phyloP scores from a whole-genome alignment of 805 yeast genomes.

The Sugiyamaella americana region DNA sequence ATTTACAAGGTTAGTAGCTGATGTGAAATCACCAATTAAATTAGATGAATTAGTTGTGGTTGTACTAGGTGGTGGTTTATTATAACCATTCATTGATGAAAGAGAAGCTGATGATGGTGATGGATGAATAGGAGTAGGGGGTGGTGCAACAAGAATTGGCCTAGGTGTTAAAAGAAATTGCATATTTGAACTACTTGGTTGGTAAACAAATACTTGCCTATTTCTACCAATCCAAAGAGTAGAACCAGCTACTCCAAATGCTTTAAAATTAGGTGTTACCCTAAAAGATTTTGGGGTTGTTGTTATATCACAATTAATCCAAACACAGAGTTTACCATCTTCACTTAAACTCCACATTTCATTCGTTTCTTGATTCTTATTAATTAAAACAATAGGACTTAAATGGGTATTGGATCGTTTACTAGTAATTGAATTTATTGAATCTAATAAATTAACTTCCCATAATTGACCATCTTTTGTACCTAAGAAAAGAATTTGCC shows the following conservation, averaged over 20 bases:
- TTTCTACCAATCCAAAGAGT: conserved; percentile 33
- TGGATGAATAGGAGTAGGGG: background rate
- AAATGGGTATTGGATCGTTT: conserved; percentile 23
- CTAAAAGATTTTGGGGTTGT: conserved; percentile 27
- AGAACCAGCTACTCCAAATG: conserved; percentile 18
- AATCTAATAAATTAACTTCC: conserved; percentile 23
- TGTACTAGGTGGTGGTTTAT: background rate
- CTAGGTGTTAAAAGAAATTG: conserved; percentile 23
- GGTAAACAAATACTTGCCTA: conserved; percentile 29
- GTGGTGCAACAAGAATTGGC: conserved; percentile 19
- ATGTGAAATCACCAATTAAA: conserved; percentile 24
- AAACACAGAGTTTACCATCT: conserved; percentile 33
- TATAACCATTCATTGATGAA: background rate
- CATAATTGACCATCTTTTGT: conserved; percentile 32
- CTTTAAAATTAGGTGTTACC: conserved; percentile 27
- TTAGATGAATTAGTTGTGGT: background rate
- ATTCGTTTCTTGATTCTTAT: conserved; percentile 11
- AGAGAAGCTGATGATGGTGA: background rate
- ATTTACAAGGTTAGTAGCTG: conserved; percentile 23
- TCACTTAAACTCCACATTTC: conserved; percentile 33
- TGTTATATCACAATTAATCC: conserved; percentile 26
- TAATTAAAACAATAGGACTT: conserved; percentile 19
- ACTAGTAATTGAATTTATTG: conserved; percentile 12
- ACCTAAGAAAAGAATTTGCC: conserved; percentile 29
- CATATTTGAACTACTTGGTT: conserved; percentile 21